Evolutionary conservation across 192 early-diverging fungal species (phyloP).

Genomic region (Martensiomyces pterosporus): DNA sequence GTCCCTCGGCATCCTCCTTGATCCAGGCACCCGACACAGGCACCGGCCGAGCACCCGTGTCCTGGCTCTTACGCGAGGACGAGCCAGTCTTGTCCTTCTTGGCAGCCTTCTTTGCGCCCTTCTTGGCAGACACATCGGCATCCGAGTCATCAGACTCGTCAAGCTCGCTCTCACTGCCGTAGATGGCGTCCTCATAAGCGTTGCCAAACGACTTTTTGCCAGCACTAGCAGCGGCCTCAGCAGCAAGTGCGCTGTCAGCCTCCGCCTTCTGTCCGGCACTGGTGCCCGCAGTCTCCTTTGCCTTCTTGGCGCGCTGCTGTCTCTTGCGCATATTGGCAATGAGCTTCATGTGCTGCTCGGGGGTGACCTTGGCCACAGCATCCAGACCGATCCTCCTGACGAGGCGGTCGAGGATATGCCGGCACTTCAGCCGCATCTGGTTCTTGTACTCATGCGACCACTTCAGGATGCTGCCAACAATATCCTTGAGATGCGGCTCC

Average conservation of each 20-base stretch:
- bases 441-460: slow-evolving; percentile 85
- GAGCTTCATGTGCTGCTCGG: slow-evolving; percentile 84
- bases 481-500: slow-evolving; percentile 63
- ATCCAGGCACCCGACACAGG: slow-evolving; percentile 51
- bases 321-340: slow-evolving; percentile 91
- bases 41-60: slow-evolving; percentile 7
- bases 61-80: slow-evolving; percentile 25
- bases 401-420: slow-evolving; percentile 90
- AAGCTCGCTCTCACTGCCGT: slow-evolving; percentile 90
- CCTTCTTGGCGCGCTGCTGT: slow-evolving; percentile 75
- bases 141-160: slow-evolving; percentile 70
- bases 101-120: slow-evolving; percentile 20
- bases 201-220: slow-evolving; percentile 62
- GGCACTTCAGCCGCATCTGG: slow-evolving; percentile 85
- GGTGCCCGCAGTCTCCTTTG: slow-evolving; percentile 33
- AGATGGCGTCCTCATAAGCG: slow-evolving; percentile 84
- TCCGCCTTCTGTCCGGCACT: slow-evolving; percentile 22
- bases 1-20: slow-evolving; percentile 64
- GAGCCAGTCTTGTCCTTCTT: slow-evolving; percentile 16
- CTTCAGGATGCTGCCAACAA: slow-evolving; percentile 70
- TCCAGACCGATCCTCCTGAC: slow-evolving; percentile 79
- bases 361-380: slow-evolving; percentile 70
- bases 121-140: slow-evolving; percentile 31
- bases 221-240: slow-evolving; percentile 32
- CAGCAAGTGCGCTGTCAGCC: slow-evolving; percentile 36